Percentiles rank a stretch among this genome's conserved stretches.
phyloP scores from a whole-genome alignment of 805 yeast species.

The Saturnispora mendoncae region DNA sequence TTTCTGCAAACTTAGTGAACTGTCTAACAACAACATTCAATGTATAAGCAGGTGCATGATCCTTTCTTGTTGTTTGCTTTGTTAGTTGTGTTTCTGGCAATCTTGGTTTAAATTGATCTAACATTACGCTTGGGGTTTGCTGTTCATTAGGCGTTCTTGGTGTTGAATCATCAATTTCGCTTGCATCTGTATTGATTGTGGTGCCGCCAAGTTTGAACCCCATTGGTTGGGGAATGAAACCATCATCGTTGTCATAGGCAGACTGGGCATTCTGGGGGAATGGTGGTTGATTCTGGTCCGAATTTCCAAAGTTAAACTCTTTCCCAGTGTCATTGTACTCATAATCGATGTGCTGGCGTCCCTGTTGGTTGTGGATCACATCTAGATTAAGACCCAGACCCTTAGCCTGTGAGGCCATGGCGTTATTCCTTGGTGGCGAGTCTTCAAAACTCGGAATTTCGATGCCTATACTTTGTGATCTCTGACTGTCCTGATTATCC shows the following conservation, averaged over 20 bases:
- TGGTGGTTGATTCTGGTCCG: no score
- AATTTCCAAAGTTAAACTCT: no score
- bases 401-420: not conserved
- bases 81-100: conserved; percentile 24
- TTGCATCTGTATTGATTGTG: not conserved
- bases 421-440: not conserved
- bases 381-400: conserved; percentile 10
- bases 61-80: conserved; percentile 33
- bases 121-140: conserved; percentile 7
- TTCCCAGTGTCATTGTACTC: no score
- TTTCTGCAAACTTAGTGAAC: conserved; percentile 88
- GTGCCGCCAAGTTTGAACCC: conserved; percentile 21
- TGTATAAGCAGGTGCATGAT: conserved; percentile 71
- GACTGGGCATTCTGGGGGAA: not conserved
- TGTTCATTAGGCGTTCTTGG: conserved; percentile 13
- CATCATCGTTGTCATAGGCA: conserved; percentile 4
- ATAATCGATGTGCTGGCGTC: not conserved
- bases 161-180: conserved; percentile 1
- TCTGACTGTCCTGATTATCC: not conserved
- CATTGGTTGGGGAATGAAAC: conserved; percentile 21
- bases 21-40: conserved; percentile 90
- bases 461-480: not conserved
- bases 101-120: conserved; percentile 2
- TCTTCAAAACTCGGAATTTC: conserved; percentile 5
- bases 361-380: not conserved